phyloP scores from a whole-genome alignment of 495 filamentous ascomycete genomes.

The Pyrenula massariospora region DNA sequence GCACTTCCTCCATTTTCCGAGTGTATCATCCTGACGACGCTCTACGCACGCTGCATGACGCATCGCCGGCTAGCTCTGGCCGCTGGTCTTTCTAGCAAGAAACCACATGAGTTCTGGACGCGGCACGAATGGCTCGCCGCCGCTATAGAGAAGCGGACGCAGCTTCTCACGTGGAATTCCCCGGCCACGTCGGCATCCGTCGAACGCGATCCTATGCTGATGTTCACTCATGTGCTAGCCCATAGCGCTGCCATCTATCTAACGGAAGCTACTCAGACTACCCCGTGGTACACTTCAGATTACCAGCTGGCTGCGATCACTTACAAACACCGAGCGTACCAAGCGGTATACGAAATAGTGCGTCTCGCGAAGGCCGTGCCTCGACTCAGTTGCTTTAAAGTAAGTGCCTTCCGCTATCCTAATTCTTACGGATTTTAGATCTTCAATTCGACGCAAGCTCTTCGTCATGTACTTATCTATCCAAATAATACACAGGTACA shows the following conservation, averaged over 20 bases:
- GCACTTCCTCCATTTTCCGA: conserved; percentile 32
- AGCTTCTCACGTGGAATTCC: conserved; percentile 18
- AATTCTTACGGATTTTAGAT: neutral
- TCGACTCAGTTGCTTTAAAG: neutral
- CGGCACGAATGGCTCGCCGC: conserved; percentile 37
- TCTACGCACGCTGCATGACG: conserved; percentile 32
- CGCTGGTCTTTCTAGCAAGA: conserved; percentile 1
- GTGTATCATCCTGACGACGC: conserved; percentile 32
- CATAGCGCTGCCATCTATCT: conserved; percentile 31
- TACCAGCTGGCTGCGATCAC: neutral
- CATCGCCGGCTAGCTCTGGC: conserved; percentile 26
- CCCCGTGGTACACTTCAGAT: neutral
- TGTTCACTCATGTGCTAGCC: conserved; percentile 28
- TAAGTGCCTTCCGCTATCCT: neutral
- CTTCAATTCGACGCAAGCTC: neutral
- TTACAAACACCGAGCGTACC: neutral
- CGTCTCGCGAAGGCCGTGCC: neutral
- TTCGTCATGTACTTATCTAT: neutral
- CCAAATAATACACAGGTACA: conserved; percentile 2
- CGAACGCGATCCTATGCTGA: conserved; percentile 28
- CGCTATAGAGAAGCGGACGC: conserved; percentile 25
- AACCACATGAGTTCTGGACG: conserved; percentile 1
- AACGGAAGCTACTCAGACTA: conserved; percentile 16
- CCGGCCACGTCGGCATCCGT: conserved; percentile 20
- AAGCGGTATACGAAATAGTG: neutral